Evolutionary conservation across 148 eudicot species (phyloP), one percentile per base, ranked within the genome.

Genomic region (Nepenthes mirabilis): DNA sequence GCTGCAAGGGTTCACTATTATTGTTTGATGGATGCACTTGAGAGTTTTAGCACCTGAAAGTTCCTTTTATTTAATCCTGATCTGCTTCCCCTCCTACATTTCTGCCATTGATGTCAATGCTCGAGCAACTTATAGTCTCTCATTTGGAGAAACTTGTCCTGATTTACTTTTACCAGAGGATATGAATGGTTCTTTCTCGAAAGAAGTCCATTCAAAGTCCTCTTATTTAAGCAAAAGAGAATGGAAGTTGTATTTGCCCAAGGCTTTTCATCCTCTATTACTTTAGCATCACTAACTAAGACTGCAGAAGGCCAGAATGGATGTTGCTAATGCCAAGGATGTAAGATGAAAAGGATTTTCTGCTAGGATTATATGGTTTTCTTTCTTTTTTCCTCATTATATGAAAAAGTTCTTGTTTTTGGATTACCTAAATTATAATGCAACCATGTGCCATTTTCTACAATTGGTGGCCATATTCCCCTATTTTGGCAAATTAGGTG

Each of bases 111-210:
- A 91, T 96, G 72, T 88, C 53, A 86, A 83, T 77, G 96, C 98
- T 49, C 81, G 98, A 64, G 98, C 98, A 70, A 74, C 81, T 60
- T 93, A 80, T 70, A 85, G 96, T 69, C 77, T 88, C 57, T 77
- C 95, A 45, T 79, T 78, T 75, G 88, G 86, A 60, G 98, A 96
- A 60, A 64, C 86, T 14, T 76, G 63, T 62, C 98, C 98, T 59
- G 86, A 86, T 64, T 65, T 93, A 63, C 71, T 72, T 74, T 70
- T 68, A 67, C 77, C 77, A 55, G 75, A 83, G 70, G 75, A 75
- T 68, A 66, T 71, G 51, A 76, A 63, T 65, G 66, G 69, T 51
- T 52, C 64, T 57, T 69, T 65, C 61, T 59, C 65, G 68, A 58
- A 74, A 54, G 76, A 75, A 65, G 67, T 57, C 34, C 61, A 36